Evolutionary conservation across 2,329 filamentous ascomycete species (phyloP), one percentile per base, ranked within the genome.

Genomic region (Clonostachys byssicola): DNA sequence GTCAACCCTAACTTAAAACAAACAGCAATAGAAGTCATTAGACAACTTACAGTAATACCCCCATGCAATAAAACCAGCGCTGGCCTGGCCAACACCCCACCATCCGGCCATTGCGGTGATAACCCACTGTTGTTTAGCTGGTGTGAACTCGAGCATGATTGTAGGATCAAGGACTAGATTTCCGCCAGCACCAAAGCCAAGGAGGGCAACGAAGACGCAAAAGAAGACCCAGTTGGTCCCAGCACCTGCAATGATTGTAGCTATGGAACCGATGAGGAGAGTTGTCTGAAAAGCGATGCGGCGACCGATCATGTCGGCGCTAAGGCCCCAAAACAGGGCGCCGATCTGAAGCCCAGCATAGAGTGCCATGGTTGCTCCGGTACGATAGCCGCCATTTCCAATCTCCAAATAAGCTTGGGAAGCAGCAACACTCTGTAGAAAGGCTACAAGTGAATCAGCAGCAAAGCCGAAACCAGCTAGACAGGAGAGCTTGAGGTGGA

Each of bases 261-360:
- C 82, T 6, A 80, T 57, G 3, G 75, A 74, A 51, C 75, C 80
- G 42, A 85, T 66, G 49, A 86, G 71, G 5, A 86, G 65, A 3
- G 78, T 80, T 8, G 77, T 62, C 52, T 86, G 86, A 66, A 86
- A 87, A 1, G 83, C 83, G 53, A 77, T 78, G 49, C 77, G 74
- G n/a, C 83, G 70, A 2, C 81, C 83, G 47, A 86, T 80, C 20
- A 85, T 73, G 54, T 86, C 83, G 10, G 80, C 81, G 3, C 71
- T 73, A 17, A 84, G 60, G 1, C 82, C 82, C 82, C 83, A 86
- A 60, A 85, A 85, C n/a, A 85, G 58, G 5, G 79, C 79, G 4
- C 80, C 75, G 3, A 68, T 51, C 47, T 70, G 65, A 64, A 70
- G 70, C 5, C 72, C 72, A 2, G 23, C 36, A 23, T 51, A 46